Percentiles rank a stretch among this genome's conserved stretches.
These are phyloP conservation scores for Aspergillus avenaceus DNA, from an alignment of 495 filamentous ascomycete species.

Conservation along the genomic window DNA sequence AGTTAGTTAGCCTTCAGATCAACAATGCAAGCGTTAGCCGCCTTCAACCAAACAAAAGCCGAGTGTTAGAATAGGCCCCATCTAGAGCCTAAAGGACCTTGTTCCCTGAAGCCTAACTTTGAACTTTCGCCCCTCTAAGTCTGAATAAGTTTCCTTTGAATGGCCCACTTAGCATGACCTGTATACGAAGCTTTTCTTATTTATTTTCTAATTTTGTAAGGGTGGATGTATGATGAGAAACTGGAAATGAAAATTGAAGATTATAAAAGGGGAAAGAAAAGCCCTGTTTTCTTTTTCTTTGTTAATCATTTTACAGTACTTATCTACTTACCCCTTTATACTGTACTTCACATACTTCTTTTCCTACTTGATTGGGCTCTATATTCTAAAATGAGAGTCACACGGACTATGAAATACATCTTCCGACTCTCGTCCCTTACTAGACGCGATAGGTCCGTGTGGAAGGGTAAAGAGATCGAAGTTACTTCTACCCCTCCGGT, in stretches of 20 bases:
- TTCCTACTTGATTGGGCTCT: too few species aligned
- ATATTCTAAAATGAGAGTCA: constrained; percentile 12
- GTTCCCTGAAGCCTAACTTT: neutral
- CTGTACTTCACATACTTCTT: too few species aligned
- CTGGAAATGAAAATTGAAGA: too few species aligned
- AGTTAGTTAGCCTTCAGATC: constrained; percentile 11
- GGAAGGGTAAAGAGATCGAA: constrained; percentile 10
- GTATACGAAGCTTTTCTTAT: neutral
- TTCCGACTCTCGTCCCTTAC: constrained; percentile 15
- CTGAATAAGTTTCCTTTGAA: neutral
- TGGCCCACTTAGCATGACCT: neutral
- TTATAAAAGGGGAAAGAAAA: too few species aligned
- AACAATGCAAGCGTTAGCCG: constrained; percentile 4
- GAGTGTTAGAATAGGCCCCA: neutral
- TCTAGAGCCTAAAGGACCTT: neutral
- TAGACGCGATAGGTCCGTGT: constrained; percentile 7
- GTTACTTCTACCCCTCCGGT: neutral
- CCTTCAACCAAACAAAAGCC: constrained; percentile 9
- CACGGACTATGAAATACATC: constrained; percentile 18
- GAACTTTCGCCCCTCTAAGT: neutral
- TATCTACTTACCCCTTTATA: neutral
- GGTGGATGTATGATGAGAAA: too few species aligned
- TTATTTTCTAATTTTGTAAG: too few species aligned
- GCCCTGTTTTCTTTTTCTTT: too few species aligned
- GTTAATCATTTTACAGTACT: too few species aligned